A percentile compares a stretch with the other conserved stretches of the same genome.
Conservation (phyloP, 2,329 filamentous ascomycete genomes). For the Exophiala sp. region DNA sequence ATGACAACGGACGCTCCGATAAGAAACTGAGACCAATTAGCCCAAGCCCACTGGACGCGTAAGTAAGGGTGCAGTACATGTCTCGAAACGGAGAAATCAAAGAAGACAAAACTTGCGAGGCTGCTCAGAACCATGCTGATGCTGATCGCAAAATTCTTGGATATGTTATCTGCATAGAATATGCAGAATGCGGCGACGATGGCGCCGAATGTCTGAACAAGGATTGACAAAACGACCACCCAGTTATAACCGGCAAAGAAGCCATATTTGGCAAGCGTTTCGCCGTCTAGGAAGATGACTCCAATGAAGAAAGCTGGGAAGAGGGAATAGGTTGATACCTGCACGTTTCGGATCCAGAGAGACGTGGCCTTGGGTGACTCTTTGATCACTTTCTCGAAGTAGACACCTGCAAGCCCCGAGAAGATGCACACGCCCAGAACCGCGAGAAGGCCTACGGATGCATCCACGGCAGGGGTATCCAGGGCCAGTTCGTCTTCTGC, state of each 20-base stretch:
- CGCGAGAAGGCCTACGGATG: constrained; percentile 69
- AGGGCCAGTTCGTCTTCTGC: constrained; percentile 51
- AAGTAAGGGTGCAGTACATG: constrained; percentile 54
- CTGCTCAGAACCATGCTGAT: constrained; percentile 87
- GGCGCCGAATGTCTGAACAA: constrained; percentile 76
- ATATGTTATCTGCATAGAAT: constrained; percentile 80
- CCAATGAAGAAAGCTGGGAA: constrained; percentile 84
- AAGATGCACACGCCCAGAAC: constrained; percentile 71
- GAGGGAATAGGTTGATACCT: constrained; percentile 88
- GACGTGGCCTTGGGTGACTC: constrained; percentile 69
- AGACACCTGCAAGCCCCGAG: constrained; percentile 72
- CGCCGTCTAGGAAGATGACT: constrained; percentile 79
- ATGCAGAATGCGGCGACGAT: constrained; percentile 77
- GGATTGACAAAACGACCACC: constrained; percentile 79
- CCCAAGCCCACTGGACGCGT: not conserved
- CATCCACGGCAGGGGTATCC: constrained; percentile 60
- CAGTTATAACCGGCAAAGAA: constrained; percentile 95
- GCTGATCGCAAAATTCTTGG: constrained; percentile 88
- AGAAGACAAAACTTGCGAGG: constrained; percentile 76
- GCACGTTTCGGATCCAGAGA: constrained; percentile 90
- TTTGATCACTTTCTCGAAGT: constrained; percentile 75
- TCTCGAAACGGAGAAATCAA: constrained; percentile 67
- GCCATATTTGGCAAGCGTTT: constrained; percentile 72
- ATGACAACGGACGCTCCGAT: constrained; percentile 74
- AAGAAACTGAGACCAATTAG: constrained; percentile 58